Percentiles rank a stretch among this genome's conserved stretches.
phyloP scores from a whole-genome alignment of 352 stramenopile genomes.

The Pilasporangium apinafurcum region DNA sequence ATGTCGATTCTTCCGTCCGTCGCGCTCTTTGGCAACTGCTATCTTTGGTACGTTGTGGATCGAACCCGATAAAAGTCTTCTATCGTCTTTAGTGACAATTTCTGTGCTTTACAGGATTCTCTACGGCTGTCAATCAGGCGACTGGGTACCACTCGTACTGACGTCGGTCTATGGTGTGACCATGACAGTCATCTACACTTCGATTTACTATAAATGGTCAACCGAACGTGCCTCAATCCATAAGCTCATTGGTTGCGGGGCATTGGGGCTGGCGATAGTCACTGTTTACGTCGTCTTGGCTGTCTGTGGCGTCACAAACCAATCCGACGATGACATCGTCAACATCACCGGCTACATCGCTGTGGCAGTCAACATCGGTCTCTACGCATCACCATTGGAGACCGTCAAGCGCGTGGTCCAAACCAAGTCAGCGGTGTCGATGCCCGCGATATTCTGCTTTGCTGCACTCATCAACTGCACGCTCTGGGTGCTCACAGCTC shows the following conservation, averaged over 20 bases:
- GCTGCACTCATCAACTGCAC: conserved; percentile 10
- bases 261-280: neutral
- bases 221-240: neutral
- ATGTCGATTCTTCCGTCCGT: conserved; percentile 6
- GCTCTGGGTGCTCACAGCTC: conserved; percentile 21
- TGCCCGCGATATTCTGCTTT: conserved; percentile 16
- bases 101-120: conserved; percentile 7
- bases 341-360: conserved; percentile 22
- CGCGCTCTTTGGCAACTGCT: conserved; percentile 4
- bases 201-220: conserved; percentile 1
- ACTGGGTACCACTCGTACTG: too few relatives aligned
- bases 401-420: conserved; percentile 27
- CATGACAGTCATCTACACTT: neutral
- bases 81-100: neutral
- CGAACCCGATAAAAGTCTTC: too few relatives aligned
- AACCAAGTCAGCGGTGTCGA: conserved; percentile 16
- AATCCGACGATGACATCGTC: conserved; percentile 9
- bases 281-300: conserved; percentile 22
- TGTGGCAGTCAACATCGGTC: conserved; percentile 1
- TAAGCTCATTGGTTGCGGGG: conserved; percentile 1
- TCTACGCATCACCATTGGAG: conserved; percentile 28
- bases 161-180: neutral
- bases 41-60: conserved; percentile 4
- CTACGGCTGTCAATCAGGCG: too few relatives aligned
- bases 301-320: conserved; percentile 13